Conservation (phyloP, 768 basidiomycete species). For the Punctularia strigosozonata region DNA sequence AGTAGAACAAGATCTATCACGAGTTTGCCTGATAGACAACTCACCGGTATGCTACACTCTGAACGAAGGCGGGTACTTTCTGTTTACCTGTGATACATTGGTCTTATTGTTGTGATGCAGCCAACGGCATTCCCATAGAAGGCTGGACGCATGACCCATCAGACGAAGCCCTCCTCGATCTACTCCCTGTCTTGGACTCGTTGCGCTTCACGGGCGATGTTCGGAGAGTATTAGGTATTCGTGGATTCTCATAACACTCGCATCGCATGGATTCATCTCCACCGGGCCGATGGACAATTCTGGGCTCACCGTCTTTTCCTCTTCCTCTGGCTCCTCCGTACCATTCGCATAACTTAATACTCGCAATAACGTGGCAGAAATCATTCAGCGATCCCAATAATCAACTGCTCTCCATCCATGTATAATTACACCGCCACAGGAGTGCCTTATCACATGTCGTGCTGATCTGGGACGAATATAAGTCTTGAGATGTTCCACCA, state of each 20-base stretch:
- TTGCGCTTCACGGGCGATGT: constrained; percentile 95
- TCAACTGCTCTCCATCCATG: too few species aligned
- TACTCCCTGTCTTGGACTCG: constrained; percentile 91
- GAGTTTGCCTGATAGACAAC: constrained; percentile 93
- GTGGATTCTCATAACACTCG: constrained; percentile 36
- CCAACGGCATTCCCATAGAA: constrained; percentile 97
- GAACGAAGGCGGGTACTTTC: constrained; percentile 65
- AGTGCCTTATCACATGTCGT: too few species aligned
- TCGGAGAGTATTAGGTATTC: constrained; percentile 76
- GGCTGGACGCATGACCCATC: constrained; percentile 98
- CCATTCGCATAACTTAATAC: too few species aligned
- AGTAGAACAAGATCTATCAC: constrained; percentile 82
- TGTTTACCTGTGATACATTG: not conserved
- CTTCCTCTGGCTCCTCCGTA: too few species aligned
- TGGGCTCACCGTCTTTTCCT: too few species aligned
- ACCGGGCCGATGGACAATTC: too few species aligned
- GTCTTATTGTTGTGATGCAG: constrained; percentile 27
- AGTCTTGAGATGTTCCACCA: too few species aligned
- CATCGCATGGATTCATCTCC: too few species aligned
- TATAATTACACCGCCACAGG: too few species aligned
- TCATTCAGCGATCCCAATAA: too few species aligned
- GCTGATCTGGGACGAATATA: too few species aligned
- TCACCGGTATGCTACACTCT: constrained; percentile 86
- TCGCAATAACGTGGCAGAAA: too few species aligned
- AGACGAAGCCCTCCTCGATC: constrained; percentile 92